Conservation (phyloP, 495 filamentous ascomycete genomes). For the Glutinoglossum americanum region DNA sequence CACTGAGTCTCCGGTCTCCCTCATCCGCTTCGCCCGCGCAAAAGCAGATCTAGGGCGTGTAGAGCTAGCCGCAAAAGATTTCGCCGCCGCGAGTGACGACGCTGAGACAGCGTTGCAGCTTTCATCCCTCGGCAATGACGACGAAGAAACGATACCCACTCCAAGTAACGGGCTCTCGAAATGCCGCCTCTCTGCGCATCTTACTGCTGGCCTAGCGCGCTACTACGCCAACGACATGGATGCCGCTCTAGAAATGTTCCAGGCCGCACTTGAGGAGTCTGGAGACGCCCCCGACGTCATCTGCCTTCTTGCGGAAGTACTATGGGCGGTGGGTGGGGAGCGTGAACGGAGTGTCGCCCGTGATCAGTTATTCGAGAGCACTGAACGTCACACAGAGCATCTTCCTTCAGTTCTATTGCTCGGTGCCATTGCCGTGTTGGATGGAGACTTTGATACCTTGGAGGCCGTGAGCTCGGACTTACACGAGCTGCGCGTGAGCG, state of each 20-base stretch:
- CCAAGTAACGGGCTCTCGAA: conserved; percentile 31
- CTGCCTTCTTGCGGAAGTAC: conserved; percentile 68
- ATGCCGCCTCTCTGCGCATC: conserved; percentile 59
- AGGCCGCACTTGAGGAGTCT: conserved; percentile 60
- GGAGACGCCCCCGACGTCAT: conserved; percentile 61
- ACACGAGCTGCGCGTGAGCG: conserved; percentile 39
- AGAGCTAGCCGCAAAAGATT: conserved; percentile 44
- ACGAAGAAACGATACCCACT: conserved; percentile 33
- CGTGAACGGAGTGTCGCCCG: conserved; percentile 53
- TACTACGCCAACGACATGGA: conserved; percentile 44
- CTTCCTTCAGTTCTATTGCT: conserved; percentile 57
- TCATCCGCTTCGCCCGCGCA: conserved; percentile 59
- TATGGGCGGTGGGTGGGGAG: conserved; percentile 74
- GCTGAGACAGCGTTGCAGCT: conserved; percentile 53
- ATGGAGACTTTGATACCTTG: conserved; percentile 51
- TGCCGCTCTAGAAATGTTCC: conserved; percentile 55
- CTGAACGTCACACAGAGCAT: conserved; percentile 51
- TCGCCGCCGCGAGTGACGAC: conserved; percentile 42
- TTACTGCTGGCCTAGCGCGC: conserved; percentile 65
- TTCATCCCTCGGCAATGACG: conserved; percentile 32
- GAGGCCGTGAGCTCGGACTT: conserved; percentile 69
- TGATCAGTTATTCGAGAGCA: conserved; percentile 56
- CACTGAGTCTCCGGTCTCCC: conserved; percentile 47
- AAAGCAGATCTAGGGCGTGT: conserved; percentile 71
- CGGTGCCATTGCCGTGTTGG: conserved; percentile 62